Evolutionary conservation across 2,329 filamentous ascomycete species (phyloP), one percentile per base, ranked within the genome.

Genomic region (Aspergillus alliaceus): DNA sequence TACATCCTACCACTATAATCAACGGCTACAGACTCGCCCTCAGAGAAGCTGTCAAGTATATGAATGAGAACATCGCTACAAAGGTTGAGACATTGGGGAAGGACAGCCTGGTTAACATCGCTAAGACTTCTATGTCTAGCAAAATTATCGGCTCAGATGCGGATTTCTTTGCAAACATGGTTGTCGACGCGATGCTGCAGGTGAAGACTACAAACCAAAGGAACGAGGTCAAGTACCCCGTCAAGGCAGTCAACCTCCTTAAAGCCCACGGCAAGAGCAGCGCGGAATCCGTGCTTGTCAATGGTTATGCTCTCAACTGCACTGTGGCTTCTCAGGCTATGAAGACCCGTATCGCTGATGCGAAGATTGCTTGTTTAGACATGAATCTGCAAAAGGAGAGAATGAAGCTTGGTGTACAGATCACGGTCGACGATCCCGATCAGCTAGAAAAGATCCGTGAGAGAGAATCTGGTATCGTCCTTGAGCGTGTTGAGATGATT

Each of bases 351-450:
- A 86, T 99, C 73, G 86, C 85, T 52, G 93, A 98, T 76, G 95
- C 95, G 65, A 98, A 96, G 82, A 99, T 99, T 76, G 95, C 95
- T 50, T 89, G 93, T 69, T 79, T 99, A 60, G 95, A 99, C 75
- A 98, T 99, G 86, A 99, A 99, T 78, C 77, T 99, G 69, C 93
- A 98, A 73, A 99, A 99, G 82, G 93, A 98, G 82, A 86, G 93
- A 67, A 98, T 99, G 95, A 98, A 99, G 85, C 82, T 99, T 58
- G 95, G 95, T 65, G 95, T 99, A 59, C 93, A 99, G 77, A 96
- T 99, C 70, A 98, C 95, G 12, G 90, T 99, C 64, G 95, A 99
- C 68, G 95, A 99, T 74, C 95, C 95, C 49, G 89, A 96, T 74
- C 95, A 99, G 77, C 84, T 99, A 51, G 95, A 99, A 82, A 93